Evolutionary conservation across 495 filamentous ascomycete genomes (phyloP), one percentile per base, ranked within the genome.

Genomic region (Eremomyces bilateralis): DNA sequence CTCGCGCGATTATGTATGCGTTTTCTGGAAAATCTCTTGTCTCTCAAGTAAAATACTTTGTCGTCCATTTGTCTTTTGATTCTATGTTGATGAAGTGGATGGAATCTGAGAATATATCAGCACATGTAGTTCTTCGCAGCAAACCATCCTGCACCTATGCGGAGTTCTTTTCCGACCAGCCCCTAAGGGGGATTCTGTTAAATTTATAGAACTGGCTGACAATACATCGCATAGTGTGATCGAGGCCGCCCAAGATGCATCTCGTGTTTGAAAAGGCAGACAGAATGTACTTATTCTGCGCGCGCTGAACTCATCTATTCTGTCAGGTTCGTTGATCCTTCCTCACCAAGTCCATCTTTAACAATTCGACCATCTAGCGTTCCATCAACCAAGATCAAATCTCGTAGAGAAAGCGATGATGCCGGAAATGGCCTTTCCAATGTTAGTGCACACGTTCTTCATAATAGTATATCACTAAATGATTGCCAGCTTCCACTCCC

Each of bases 221-320:
- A n/a, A n/a, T n/a, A n/a, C n/a, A n/a, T n/a, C n/a, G n/a, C n/a
- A n/a, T 45, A 62, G 55, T 63, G 63, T 48, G 53, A 63, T 39
- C 48, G 61, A 31, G 48, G 36, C 15, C 38, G 57, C 28, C 58
- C 58, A 17, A 45, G 29, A 28, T 80, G 74, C 49, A 55, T 76
- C 39, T 73, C 74, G 36, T 80, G 74, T 48, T 62, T 74, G 40
- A 78, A 78, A 52, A 60, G 74, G 11, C 64, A 74, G 53, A 73
- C 72, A 0, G 62, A 69, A 37, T 80, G 74, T 51, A 59, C 63
- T 45, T 78, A 78, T 59, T 71, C 69, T 4, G 60, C 62, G 33
- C 64, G 75, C 22, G 74, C 74, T 20, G 73, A 77, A 47, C 51
- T 76, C 15, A 62, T 78, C 4, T 73, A 52, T 2, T 44, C 50